These are phyloP conservation scores for Boletus barrowsii DNA, from an alignment of 768 basidiomycete species.

Conservation along the genomic window DNA sequence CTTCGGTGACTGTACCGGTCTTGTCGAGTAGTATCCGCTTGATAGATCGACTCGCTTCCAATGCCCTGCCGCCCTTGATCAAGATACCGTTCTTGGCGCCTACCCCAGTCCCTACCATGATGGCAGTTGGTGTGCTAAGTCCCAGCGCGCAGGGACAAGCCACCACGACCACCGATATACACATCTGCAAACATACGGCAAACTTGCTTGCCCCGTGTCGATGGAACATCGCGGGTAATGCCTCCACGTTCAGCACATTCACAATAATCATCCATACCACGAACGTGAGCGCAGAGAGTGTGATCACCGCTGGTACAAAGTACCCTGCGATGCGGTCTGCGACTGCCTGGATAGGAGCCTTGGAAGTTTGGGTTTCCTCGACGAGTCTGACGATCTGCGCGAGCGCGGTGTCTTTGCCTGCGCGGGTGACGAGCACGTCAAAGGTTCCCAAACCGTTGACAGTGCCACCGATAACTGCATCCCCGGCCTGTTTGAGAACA, in stretches of 20 bases:
- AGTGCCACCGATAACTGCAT: conserved; percentile 92
- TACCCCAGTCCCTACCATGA: conserved; percentile 98
- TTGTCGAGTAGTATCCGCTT: conserved; percentile 89
- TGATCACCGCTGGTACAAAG: conserved; percentile 91
- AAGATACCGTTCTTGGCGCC: conserved; percentile 96
- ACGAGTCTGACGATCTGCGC: conserved; percentile 96
- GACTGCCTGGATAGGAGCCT: conserved; percentile 97
- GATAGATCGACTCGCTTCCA: conserved; percentile 86
- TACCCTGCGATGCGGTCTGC: conserved; percentile 92
- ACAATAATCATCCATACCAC: conserved; percentile 78
- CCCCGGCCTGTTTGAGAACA: conserved; percentile 78
- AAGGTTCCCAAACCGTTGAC: conserved; percentile 97
- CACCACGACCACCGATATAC: conserved; percentile 96
- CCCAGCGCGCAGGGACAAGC: conserved; percentile 98
- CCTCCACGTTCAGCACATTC: conserved; percentile 47
- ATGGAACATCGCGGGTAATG: conserved; percentile 82
- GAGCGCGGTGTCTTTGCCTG: conserved; percentile 94
- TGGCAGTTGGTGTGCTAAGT: conserved; percentile 93
- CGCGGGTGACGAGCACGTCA: conserved; percentile 92
- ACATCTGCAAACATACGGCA: conserved; percentile 91
- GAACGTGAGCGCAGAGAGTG: conserved; percentile 80
- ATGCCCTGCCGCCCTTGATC: conserved; percentile 94
- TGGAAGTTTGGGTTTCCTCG: conserved; percentile 96
- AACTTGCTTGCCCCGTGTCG: conserved; percentile 79
- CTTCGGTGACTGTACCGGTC: conserved; percentile 95